Evolutionary conservation across 805 yeast species (phyloP).

Genomic region (Kregervanrija fluxuum): DNA sequence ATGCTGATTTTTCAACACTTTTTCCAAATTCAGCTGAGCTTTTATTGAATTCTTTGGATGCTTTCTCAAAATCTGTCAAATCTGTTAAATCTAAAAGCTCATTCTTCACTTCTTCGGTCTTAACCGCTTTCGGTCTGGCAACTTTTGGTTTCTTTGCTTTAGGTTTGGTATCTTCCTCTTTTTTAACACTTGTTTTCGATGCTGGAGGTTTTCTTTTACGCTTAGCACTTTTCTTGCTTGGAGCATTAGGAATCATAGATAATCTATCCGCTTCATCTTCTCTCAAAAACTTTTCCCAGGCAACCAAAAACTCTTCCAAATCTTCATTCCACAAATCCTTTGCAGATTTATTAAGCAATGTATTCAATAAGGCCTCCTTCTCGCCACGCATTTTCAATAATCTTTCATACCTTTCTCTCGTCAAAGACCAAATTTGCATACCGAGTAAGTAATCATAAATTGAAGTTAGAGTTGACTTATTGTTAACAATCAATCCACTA

Average conservation of each 20-base stretch:
- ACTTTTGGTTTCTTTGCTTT: slow-evolving; percentile 16
- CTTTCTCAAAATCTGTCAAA: slow-evolving; percentile 9
- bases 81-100: slow-evolving; percentile 7
- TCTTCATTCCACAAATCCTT: slow-evolving; percentile 87
- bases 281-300: slow-evolving; percentile 61
- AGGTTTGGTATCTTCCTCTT: slow-evolving; percentile 11
- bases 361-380: slow-evolving; percentile 64
- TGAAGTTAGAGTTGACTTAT: slow-evolving; percentile 44
- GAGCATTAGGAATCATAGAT: slow-evolving; percentile 38
- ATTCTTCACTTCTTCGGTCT: slow-evolving; percentile 2
- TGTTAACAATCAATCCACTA: slow-evolving; percentile 27
- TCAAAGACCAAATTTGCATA: slow-evolving; percentile 91
- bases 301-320: slow-evolving; percentile 60
- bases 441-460: slow-evolving; percentile 83
- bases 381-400: slow-evolving; percentile 65
- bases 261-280: slow-evolving; percentile 57
- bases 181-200: slow-evolving; percentile 23
- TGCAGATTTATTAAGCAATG: slow-evolving; percentile 59
- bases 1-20: slow-evolving; percentile 2
- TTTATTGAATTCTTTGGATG: slow-evolving; percentile 4
- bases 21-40: slow-evolving; percentile 4
- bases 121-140: slow-evolving; percentile 7
- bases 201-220: slow-evolving; percentile 23
- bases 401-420: slow-evolving; percentile 80
- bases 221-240: slow-evolving; percentile 34